These are phyloP conservation scores for Aurantiochytrium sp. DNA, from an alignment of 108 stramenopile species.

Conservation along the genomic window DNA sequence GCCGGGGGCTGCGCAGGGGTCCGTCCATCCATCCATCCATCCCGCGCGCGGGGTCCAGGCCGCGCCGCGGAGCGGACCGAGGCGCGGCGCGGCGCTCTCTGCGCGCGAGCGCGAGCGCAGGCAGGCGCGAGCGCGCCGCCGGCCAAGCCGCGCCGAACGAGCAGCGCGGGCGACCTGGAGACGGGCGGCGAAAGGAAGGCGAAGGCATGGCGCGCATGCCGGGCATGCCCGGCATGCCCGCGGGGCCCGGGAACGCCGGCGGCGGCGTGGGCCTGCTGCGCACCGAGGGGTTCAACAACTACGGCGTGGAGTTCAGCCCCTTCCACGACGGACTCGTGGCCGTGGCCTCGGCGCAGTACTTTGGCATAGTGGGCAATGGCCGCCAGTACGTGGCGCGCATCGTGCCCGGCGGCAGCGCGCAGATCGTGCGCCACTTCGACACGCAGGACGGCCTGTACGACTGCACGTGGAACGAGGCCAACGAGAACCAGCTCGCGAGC, in stretches of 20 bases:
- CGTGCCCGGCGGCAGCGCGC: background rate
- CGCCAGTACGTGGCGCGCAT: slow-evolving; percentile 36
- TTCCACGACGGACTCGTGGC: slow-evolving; percentile 44
- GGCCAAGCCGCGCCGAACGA: too few relatives aligned
- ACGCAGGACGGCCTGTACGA: slow-evolving; percentile 49
- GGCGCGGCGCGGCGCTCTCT: too few relatives aligned
- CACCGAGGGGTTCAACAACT: background rate
- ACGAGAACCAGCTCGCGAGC: slow-evolving; percentile 44
- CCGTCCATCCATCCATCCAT: too few relatives aligned
- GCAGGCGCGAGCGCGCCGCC: too few relatives aligned
- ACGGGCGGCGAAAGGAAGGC: too few relatives aligned
- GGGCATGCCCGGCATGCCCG: background rate
- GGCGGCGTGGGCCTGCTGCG: background rate
- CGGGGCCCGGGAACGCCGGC: background rate
- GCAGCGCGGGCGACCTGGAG: too few relatives aligned
- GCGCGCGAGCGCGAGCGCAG: too few relatives aligned
- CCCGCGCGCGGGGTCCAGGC: too few relatives aligned
- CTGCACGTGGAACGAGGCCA: slow-evolving; percentile 48
- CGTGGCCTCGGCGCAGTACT: slow-evolving; percentile 50
- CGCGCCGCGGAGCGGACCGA: too few relatives aligned
- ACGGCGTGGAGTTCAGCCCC: slow-evolving; percentile 48
- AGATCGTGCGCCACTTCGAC: slow-evolving; percentile 44
- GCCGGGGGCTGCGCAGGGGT: too few relatives aligned
- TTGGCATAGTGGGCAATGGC: slow-evolving; percentile 49
- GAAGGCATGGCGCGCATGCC: too few relatives aligned